Evolutionary conservation across 2,329 filamentous ascomycete genomes (phyloP).

Genomic region (Fusarium sp.): DNA sequence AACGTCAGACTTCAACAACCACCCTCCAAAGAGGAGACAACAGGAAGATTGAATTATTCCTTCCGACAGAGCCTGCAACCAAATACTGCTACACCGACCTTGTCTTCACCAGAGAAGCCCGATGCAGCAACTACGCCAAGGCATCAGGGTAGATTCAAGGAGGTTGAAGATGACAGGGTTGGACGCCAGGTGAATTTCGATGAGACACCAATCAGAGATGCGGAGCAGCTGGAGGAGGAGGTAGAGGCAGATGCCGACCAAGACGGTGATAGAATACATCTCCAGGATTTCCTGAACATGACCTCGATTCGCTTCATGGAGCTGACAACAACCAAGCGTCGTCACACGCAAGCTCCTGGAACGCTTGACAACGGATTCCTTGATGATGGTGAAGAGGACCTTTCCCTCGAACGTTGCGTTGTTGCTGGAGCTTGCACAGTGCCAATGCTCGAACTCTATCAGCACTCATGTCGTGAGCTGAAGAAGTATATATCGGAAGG

Average conservation of each 20-base stretch:
- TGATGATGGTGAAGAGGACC: conserved; percentile 57
- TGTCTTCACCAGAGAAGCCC: conserved; percentile 59
- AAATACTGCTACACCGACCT: conserved; percentile 54
- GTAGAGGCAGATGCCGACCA: conserved; percentile 60
- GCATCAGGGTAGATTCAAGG: conserved; percentile 63
- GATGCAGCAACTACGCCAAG: conserved; percentile 64
- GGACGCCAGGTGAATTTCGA: conserved; percentile 56
- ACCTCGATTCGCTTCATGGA: conserved; percentile 99
- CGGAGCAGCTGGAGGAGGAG: conserved; percentile 57
- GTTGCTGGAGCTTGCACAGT: conserved; percentile 90
- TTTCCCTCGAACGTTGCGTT: conserved; percentile 78
- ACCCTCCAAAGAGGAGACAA: conserved; percentile 72
- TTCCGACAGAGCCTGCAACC: conserved; percentile 58
- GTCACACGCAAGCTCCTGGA: conserved; percentile 78
- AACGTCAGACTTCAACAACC: conserved; percentile 75
- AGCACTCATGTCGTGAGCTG: conserved; percentile 93
- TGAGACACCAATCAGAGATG: conserved; percentile 52
- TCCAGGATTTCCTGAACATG: conserved; percentile 94
- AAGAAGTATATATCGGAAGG: conserved; percentile 98
- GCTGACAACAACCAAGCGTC: conserved; percentile 91
- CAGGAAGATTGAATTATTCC: conserved; percentile 66
- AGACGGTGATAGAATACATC: conserved; percentile 71
- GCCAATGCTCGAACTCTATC: conserved; percentile 92
- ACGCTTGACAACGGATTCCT: conserved; percentile 54
- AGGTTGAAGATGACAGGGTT: conserved; percentile 59